Conservation (phyloP, 306 rosid genomes). For the Castanea crenata region DNA sequence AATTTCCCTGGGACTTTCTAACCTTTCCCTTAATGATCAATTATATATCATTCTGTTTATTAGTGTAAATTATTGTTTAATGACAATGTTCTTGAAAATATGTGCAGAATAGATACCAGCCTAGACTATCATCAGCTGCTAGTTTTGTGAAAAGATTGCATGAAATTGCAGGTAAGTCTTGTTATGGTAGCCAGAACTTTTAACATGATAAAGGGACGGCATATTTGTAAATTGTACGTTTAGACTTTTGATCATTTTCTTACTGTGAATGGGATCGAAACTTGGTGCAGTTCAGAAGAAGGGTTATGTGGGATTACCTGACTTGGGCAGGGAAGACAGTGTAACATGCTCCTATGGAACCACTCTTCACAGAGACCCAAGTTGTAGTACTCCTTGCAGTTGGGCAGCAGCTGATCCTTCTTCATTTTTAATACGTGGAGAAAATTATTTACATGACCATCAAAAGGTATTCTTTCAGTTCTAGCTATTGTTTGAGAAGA, state of each 20-base stretch:
- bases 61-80: neutral
- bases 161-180: slow-evolving; percentile 64
- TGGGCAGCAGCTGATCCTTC: slow-evolving; percentile 83
- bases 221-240: neutral
- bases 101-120: slow-evolving; percentile 41
- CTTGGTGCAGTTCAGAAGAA: slow-evolving; percentile 67
- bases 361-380: slow-evolving; percentile 71
- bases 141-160: slow-evolving; percentile 68
- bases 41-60: neutral
- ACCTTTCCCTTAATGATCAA: slow-evolving; percentile 2
- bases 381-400: slow-evolving; percentile 53
- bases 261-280: slow-evolving; percentile 16
- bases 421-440: slow-evolving; percentile 74
- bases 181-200: slow-evolving; percentile 1
- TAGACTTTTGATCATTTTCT: slow-evolving; percentile 9
- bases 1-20: neutral
- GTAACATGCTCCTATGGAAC: slow-evolving; percentile 48
- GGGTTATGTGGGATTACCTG: slow-evolving; percentile 66
- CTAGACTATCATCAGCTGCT: slow-evolving; percentile 58
- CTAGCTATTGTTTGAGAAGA: slow-evolving; percentile 8
- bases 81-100: slow-evolving; percentile 24
- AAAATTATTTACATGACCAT: slow-evolving; percentile 56
- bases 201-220: neutral
- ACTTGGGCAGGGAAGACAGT: slow-evolving; percentile 44
- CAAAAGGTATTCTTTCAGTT: slow-evolving; percentile 51